Evolutionary conservation across 257 asterid species (phyloP), one percentile per base, ranked within the genome.

Genomic region (Solanum corneliomulleri): DNA sequence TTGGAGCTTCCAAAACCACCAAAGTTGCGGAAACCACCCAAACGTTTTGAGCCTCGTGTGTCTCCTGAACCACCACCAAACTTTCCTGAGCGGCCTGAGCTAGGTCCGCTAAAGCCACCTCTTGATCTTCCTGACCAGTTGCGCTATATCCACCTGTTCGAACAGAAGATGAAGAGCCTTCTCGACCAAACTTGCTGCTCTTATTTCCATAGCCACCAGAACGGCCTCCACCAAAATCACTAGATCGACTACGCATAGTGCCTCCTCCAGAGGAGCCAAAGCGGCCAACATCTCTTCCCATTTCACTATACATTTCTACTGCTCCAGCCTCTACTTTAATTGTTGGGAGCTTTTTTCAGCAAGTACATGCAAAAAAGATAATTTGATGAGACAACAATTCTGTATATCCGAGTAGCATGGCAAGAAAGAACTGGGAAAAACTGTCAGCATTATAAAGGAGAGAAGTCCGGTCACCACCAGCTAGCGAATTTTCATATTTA

Each of bases 301-400:
- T 86, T 82, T 90, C 93, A 86, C 91, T 88, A 70, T 84, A 91
- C 95, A 91, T 88, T 91, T 89, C 94, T 88, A 89, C 52, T 23
- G 93, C 86, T 85, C 93, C 93, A 86, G 88, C 92, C 47, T 93
- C 98, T 86, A 94, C 97, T 41, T 93, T 91, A 84, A 95, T 90
- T 87, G 86, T 92, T 16, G 99, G 92, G 78, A 90, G 90, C 92
- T 90, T 37, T 42, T 82, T 75, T 35, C 25, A 25, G 39, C 45
- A 85, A 49, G 41, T 72, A 77, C 33, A 78, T 86, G 84, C 81
- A 72, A 31, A 37, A 41, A 71, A 86, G 39, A 52, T 35, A 64
- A 68, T 85, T n/a, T 18, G 23, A 45, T 85, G 62, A 85, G 87
- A 85, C 2, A 64, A 68, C n/a, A 85, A 23, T 62, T 58, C 76